Conservation (phyloP, 495 filamentous ascomycete genomes). For the Aspergillus cavernicola region DNA sequence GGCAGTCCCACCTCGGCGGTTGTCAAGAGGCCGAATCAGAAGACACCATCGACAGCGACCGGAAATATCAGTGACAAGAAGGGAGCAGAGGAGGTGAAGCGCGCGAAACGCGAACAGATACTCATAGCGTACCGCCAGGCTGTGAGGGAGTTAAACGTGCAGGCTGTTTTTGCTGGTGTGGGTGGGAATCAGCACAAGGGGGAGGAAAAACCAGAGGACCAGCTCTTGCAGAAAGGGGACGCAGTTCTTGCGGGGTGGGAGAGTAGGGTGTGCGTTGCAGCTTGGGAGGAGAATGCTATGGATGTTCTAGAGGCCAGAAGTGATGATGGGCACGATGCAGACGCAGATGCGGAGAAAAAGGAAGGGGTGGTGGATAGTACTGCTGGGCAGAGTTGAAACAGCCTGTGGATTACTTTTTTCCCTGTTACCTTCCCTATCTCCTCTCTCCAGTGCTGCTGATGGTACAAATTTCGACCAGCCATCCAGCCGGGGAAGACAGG, state of each 20-base stretch:
- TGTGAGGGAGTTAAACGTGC: constrained; percentile 55
- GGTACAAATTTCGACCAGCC: background rate
- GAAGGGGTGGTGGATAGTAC: background rate
- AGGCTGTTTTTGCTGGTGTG: constrained; percentile 61
- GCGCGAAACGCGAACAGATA: constrained; percentile 30
- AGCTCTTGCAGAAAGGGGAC: constrained; percentile 30
- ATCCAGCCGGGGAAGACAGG: background rate
- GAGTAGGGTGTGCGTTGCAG: constrained; percentile 40
- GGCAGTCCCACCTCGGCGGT: constrained; percentile 22
- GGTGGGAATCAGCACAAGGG: constrained; percentile 44
- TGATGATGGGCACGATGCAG: constrained; percentile 12
- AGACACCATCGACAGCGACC: background rate
- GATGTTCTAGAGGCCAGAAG: constrained; percentile 39
- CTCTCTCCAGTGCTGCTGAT: background rate
- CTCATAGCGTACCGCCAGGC: constrained; percentile 48
- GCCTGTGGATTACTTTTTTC: background rate
- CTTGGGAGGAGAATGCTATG: constrained; percentile 42
- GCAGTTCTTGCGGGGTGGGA: constrained; percentile 47
- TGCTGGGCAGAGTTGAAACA: constrained; percentile 1
- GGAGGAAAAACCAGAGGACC: constrained; percentile 26
- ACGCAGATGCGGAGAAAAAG: constrained; percentile 8
- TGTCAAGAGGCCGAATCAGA: constrained; percentile 26
- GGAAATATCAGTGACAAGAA: background rate
- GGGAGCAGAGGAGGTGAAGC: constrained; percentile 20
- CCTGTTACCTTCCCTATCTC: no score